Evolutionary conservation across 2,329 filamentous ascomycete species (phyloP), one percentile per base, ranked within the genome.

Genomic region (Phyllosticta paracitricarpa): DNA sequence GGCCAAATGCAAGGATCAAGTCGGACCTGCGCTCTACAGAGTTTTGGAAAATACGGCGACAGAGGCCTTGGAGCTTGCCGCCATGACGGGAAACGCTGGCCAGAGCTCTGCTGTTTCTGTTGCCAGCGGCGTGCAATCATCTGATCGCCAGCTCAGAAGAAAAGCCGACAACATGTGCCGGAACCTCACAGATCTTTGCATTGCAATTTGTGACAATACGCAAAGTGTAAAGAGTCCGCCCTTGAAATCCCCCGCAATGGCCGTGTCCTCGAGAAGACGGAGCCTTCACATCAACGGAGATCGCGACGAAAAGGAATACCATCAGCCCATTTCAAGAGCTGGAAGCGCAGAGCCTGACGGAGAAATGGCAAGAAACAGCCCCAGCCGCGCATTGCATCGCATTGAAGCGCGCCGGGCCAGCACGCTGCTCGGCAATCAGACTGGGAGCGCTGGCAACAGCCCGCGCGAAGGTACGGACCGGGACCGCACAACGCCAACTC

Each of bases 131-230:
- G 75, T 77, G 25, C 73, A 76, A 12, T 79, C 78, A 0, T 87
- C 89, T 1, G 93, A 99, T 71, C 85, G 94, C 57, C 90, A 96
- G 71, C 80, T 96, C 17, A 85, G 91, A 56, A 85, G 93, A 64
- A 97, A 96, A 74, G 90, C 91, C 28, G 93, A 99, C 71, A 91
- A 89, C 69, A 85, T 99, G 71, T 97, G 94, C 72, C 88, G 93
- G 59, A 94, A 89, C 69, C 77, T 99, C 65, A 97, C 93, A 0
- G 94, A 99, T 73, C 80, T 99, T 6, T 96, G 91, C 70, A 83
- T 99, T 61, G 89, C 91, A 0, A 78, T 99, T 14, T 78, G 75
- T 65, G 77, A 79, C 26, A 61, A 56, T n/a, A 33, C 26, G 14
- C 22, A 26, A 10, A 61, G 33, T 35, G 68, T 63, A 30, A 73